A percentile compares a stretch with the other conserved stretches of the same genome.
Conservation (phyloP, 306 rosid genomes). For the Dalbergia cultrata region DNA sequence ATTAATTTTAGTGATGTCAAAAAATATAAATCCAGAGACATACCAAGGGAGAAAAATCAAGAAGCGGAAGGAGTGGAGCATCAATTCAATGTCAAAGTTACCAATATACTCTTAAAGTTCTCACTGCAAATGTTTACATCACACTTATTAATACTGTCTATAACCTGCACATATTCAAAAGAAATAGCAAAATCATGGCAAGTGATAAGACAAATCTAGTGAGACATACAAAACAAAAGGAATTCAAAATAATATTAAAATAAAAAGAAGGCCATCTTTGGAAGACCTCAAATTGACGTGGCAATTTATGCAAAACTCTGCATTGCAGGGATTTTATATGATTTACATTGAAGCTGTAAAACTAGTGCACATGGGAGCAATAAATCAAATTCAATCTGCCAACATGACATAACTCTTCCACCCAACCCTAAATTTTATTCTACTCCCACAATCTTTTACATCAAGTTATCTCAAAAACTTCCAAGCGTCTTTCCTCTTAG, state of each 20-base stretch:
- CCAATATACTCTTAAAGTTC: conserved; percentile 92
- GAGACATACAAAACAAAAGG: background rate
- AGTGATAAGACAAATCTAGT: background rate
- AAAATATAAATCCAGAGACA: background rate
- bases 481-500: too few relatives aligned
- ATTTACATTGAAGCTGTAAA: conserved; percentile 34
- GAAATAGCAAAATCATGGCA: conserved; percentile 34
- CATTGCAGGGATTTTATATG: conserved; percentile 89
- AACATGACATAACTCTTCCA: too few relatives aligned
- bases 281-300: conserved; percentile 80
- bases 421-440: too few relatives aligned
- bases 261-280: conserved; percentile 64
- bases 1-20: conserved; percentile 16
- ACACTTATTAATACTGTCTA: conserved; percentile 92
- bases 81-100: conserved; percentile 46
- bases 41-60: background rate
- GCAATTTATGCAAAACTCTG: conserved; percentile 78
- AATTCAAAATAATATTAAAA: background rate
- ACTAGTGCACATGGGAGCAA: too few relatives aligned
- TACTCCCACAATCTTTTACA: too few relatives aligned
- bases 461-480: too few relatives aligned
- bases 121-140: conserved; percentile 98
- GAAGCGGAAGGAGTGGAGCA: background rate
- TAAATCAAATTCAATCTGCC: too few relatives aligned
- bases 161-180: conserved; percentile 68